Conservation (phyloP, 2,329 filamentous ascomycete genomes). For the Pestalotiopsis sp. region DNA sequence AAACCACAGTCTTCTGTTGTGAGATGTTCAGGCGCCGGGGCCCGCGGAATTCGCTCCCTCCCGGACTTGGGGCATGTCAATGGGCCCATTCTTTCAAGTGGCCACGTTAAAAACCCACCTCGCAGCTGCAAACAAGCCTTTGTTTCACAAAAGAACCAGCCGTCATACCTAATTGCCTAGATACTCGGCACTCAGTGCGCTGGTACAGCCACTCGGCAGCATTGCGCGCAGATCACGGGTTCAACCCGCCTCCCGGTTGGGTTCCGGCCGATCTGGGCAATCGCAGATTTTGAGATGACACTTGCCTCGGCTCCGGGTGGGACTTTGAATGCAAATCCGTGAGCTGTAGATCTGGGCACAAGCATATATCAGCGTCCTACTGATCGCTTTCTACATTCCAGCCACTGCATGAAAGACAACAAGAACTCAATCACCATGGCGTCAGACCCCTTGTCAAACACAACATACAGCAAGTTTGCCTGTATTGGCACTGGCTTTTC, state of each 20-base stretch:
- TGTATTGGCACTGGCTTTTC: constrained; percentile 63
- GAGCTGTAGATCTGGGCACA: background rate
- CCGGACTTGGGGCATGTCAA: too few relatives aligned
- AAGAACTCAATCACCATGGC: background rate
- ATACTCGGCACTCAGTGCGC: too few relatives aligned
- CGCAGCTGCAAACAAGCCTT: too few relatives aligned
- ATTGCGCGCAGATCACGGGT: background rate
- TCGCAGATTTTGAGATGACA: background rate
- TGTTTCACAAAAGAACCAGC: too few relatives aligned
- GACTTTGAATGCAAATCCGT: background rate
- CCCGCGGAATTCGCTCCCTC: too few relatives aligned
- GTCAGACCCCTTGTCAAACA: background rate
- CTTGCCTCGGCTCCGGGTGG: background rate
- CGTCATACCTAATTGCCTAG: too few relatives aligned
- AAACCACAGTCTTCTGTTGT: too few relatives aligned
- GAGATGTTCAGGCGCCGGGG: too few relatives aligned
- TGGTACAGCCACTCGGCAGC: too few relatives aligned
- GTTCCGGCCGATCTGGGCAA: background rate
- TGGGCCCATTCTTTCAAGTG: too few relatives aligned
- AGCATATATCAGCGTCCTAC: too few relatives aligned
- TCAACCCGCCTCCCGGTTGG: background rate
- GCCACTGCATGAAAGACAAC: background rate
- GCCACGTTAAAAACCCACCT: too few relatives aligned
- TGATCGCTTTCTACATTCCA: background rate
- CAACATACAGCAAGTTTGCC: constrained; percentile 2